phyloP scores from a whole-genome alignment of 768 basidiomycete species.

The Leccinum uliginosum region DNA sequence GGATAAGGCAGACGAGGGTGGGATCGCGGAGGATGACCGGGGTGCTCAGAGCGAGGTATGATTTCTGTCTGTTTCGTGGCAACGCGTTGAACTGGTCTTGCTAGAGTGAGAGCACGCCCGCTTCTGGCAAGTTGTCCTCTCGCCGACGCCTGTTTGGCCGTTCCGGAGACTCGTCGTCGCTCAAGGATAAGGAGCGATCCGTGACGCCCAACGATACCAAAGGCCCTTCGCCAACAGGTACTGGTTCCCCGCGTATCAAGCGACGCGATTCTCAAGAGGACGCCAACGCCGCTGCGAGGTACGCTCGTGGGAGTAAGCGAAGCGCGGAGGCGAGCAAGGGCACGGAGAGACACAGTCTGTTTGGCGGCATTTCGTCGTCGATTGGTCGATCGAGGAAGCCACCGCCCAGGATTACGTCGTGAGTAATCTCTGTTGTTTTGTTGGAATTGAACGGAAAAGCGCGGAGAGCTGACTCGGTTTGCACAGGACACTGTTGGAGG shows the following conservation, averaged over 20 bases:
- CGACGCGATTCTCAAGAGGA: slow-evolving; percentile 27
- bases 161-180: slow-evolving; percentile 36
- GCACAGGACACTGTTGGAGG: slow-evolving; percentile 30
- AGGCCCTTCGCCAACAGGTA: slow-evolving; percentile 21
- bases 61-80: neutral
- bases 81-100: neutral
- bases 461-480: neutral
- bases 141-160: slow-evolving; percentile 62
- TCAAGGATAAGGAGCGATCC: slow-evolving; percentile 34
- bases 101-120: slow-evolving; percentile 49
- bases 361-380: slow-evolving; percentile 60
- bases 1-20: slow-evolving; percentile 27
- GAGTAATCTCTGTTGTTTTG: slow-evolving; percentile 28
- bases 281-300: slow-evolving; percentile 24
- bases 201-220: slow-evolving; percentile 27
- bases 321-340: slow-evolving; percentile 43
- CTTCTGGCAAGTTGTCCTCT: slow-evolving; percentile 30
- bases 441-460: neutral
- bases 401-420: slow-evolving; percentile 67
- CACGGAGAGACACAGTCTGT: slow-evolving; percentile 74
- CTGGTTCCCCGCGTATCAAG: slow-evolving; percentile 16
- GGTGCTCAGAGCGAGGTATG: slow-evolving; percentile 66
- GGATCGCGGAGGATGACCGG: slow-evolving; percentile 45
- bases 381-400: slow-evolving; percentile 76
- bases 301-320: slow-evolving; percentile 43